Percentiles rank a stretch among this genome's conserved stretches.
These are phyloP conservation scores for Stemphylium vesicarium DNA, from an alignment of 2,329 filamentous ascomycete genomes.

Conservation along the genomic window DNA sequence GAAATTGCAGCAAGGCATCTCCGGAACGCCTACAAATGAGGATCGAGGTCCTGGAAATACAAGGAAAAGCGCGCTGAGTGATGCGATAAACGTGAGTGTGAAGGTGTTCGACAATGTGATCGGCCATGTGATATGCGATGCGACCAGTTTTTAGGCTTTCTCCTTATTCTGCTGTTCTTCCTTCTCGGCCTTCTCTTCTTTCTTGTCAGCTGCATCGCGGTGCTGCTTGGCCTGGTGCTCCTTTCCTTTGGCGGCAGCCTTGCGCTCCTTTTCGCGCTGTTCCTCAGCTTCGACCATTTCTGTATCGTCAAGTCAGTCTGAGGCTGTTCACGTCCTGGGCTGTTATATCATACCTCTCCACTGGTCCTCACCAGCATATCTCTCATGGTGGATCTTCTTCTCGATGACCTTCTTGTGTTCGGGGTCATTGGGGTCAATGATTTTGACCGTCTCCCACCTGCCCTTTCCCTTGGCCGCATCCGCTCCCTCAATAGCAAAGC, in stretches of 20 bases:
- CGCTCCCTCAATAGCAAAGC: constrained; percentile 79
- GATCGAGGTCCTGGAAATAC: neutral
- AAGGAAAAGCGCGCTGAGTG: neutral
- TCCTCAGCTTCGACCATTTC: constrained; percentile 87
- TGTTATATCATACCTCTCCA: constrained; percentile 77
- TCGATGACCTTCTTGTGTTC: constrained; percentile 83
- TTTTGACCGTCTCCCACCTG: constrained; percentile 83
- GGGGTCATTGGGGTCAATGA: constrained; percentile 80
- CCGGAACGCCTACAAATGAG: constrained; percentile 25
- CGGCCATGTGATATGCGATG: no score
- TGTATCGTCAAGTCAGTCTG: constrained; percentile 45
- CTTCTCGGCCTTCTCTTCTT: constrained; percentile 25
- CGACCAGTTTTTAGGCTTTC: constrained; percentile 7
- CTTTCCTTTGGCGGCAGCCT: constrained; percentile 32
- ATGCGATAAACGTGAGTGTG: neutral
- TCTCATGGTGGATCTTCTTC: constrained; percentile 86
- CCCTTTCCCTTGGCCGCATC: constrained; percentile 79
- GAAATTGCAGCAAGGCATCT: neutral
- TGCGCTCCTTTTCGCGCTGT: constrained; percentile 61
- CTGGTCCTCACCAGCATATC: constrained; percentile 86
- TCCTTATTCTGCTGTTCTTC: constrained; percentile 31
- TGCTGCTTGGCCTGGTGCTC: constrained; percentile 25
- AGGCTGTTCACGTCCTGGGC: neutral
- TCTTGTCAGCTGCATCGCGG: constrained; percentile 29
- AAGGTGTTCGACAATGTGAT: neutral